Evolutionary conservation across 352 stramenopile species (phyloP).

Genomic region (Proteromonas lacertae): DNA sequence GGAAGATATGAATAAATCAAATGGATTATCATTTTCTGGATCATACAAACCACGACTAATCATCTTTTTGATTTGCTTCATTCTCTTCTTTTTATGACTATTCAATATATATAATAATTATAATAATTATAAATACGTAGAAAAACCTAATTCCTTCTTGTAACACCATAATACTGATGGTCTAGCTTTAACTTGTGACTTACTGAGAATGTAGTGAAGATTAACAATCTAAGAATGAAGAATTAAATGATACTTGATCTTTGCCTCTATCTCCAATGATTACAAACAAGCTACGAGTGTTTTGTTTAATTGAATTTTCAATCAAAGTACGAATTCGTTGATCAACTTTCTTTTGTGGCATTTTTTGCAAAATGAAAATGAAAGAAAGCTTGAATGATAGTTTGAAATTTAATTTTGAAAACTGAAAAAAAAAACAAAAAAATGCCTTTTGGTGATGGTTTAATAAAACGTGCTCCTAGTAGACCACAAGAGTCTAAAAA

Average conservation of each 20-base stretch:
- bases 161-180: conserved; percentile 97
- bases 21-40: conserved; percentile 57
- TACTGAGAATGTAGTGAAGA: conserved; percentile 86
- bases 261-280: conserved; percentile 94
- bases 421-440: no score
- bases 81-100: conserved; percentile 23
- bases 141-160: conserved; percentile 98
- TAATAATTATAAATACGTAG: conserved; percentile 28
- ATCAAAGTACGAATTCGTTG: conserved; percentile 78
- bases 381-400: no score
- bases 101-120: not conserved
- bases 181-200: conserved; percentile 59
- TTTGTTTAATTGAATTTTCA: conserved; percentile 73
- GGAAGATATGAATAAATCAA: conserved; percentile 92
- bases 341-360: conserved; percentile 98
- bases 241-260: conserved; percentile 40
- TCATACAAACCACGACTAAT: conserved; percentile 61
- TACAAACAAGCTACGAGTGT: conserved; percentile 80
- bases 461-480: no score
- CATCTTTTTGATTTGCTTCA: conserved; percentile 62
- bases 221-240: conserved; percentile 46
- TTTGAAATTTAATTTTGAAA: no score
- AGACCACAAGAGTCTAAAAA: no score
- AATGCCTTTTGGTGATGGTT: no score
- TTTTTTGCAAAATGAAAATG: no score